These are phyloP conservation scores for Solanum tarijense DNA, from an alignment of 257 asterid genomes.

Conservation along the genomic window DNA sequence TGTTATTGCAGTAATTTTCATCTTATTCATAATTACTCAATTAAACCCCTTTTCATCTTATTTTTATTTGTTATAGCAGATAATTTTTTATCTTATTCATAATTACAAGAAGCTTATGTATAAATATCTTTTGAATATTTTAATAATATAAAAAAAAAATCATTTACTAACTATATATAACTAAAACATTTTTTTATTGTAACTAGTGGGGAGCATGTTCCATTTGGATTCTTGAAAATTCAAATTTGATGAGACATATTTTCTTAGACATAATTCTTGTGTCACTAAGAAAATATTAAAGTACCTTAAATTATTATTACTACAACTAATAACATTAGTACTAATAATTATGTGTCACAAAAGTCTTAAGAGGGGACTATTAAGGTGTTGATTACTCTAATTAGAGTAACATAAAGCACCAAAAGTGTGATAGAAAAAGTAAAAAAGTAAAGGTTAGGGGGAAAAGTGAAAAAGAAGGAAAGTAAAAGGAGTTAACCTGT, in stretches of 20 bases:
- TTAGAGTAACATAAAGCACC: neutral
- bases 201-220: neutral
- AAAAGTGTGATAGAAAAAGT: neutral
- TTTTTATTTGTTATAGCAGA: no score
- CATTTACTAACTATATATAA: neutral
- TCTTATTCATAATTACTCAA: neutral
- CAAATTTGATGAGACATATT: neutral
- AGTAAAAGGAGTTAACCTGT: slow-evolving; percentile 16
- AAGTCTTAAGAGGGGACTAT: neutral
- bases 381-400: neutral
- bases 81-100: no score
- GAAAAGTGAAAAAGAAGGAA: neutral
- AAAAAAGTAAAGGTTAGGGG: neutral
- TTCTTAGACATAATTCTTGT: neutral
- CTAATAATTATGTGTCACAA: neutral
- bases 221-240: neutral
- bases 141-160: neutral
- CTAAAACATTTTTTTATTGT: neutral
- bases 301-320: neutral
- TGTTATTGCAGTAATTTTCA: no score
- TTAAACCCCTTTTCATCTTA: neutral
- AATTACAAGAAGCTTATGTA: no score
- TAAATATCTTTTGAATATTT: neutral
- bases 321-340: neutral
- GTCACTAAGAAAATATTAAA: neutral